Base-by-base conservation (phyloP, 352 stramenopile species). In the Pythium brachiatum region DNA sequence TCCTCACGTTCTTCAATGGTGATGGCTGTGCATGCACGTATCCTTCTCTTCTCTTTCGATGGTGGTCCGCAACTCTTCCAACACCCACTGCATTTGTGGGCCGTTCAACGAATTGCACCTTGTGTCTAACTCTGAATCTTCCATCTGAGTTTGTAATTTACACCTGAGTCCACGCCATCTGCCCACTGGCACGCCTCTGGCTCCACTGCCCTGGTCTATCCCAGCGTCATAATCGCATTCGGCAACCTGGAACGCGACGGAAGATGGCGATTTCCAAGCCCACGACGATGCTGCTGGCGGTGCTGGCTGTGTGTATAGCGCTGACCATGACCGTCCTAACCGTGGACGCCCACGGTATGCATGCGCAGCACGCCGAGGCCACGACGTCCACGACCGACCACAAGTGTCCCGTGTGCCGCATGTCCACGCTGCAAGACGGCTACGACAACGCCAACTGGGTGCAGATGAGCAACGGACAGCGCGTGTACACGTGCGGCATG, bases 401-500 rank as follows among this genome's bases (percentile, higher is more conserved):
- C 61, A 64, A 70, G 43, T 78, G 70, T 25, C 67, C 70, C 56
- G 61, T 68, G 9, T 78, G 70, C 53, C 64, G 70, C 53, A 78
- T 78, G 61, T 62, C 61, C 2, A 62, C 54, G 25, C 32, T 68
- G 21, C n/a, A 44, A 21, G 43, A 31, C 13, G 66, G 66, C 53
- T 73, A 73, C 53, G 55, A 67, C 47, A 71, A 72, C 55, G 57
- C 32, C 36, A 70, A 68, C 64, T 78, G 61, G 18, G 48, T 78
- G 36, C 21, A 72, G 43, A 83, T 94, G 31, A 64, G 86, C 29
- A 83, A 84, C 57, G 77, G 84, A 63, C 85, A 94, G 70, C 70
- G 72, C 57, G 63, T 94, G 21, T 94, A 89, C 72, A 83, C 85
- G 21, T 94, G 85, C 55, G 85, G 91, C 64, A 94, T 94, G 85